Evolutionary conservation across 2,329 filamentous ascomycete species (phyloP).

Genomic region (Hypomyces perniciosus): DNA sequence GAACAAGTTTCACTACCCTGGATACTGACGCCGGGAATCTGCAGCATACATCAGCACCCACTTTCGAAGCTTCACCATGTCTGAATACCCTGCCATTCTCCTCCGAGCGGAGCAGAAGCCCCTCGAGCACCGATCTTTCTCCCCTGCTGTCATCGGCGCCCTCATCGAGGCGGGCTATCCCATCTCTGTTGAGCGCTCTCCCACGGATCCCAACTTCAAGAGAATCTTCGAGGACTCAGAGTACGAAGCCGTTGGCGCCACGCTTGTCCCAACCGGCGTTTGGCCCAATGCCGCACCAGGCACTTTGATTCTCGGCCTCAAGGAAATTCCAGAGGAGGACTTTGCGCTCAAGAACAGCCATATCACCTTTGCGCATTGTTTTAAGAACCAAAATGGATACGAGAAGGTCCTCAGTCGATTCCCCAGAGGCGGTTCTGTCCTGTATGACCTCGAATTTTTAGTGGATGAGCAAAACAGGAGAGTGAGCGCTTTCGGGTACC

Average conservation of each 20-base stretch:
- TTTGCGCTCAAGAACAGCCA: conserved; percentile 65
- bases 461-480: conserved; percentile 64
- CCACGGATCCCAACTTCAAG: conserved; percentile 43
- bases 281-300: conserved; percentile 64
- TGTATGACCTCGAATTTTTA: conserved; percentile 85
- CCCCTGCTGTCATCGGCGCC: conserved; percentile 40
- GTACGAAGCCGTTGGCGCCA: conserved; percentile 57
- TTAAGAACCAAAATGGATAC: conserved; percentile 75
- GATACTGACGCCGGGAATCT: background rate
- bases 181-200: conserved; percentile 57
- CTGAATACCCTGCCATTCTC: conserved; percentile 35
- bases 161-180: conserved; percentile 64
- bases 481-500: conserved; percentile 67
- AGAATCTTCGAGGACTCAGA: conserved; percentile 60
- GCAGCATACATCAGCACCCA: background rate
- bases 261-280: conserved; percentile 57
- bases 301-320: conserved; percentile 68
- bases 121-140: conserved; percentile 46
- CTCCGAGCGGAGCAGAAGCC: conserved; percentile 56
- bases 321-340: conserved; percentile 69
- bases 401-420: conserved; percentile 74
- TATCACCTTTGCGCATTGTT: conserved; percentile 67
- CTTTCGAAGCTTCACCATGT: conserved; percentile 18
- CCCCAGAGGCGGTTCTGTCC: conserved; percentile 50
- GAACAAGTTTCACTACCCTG: too few species aligned